These are phyloP conservation scores for Aspergillus nidulans DNA, from an alignment of 495 filamentous ascomycete genomes.

Conservation along the genomic window DNA sequence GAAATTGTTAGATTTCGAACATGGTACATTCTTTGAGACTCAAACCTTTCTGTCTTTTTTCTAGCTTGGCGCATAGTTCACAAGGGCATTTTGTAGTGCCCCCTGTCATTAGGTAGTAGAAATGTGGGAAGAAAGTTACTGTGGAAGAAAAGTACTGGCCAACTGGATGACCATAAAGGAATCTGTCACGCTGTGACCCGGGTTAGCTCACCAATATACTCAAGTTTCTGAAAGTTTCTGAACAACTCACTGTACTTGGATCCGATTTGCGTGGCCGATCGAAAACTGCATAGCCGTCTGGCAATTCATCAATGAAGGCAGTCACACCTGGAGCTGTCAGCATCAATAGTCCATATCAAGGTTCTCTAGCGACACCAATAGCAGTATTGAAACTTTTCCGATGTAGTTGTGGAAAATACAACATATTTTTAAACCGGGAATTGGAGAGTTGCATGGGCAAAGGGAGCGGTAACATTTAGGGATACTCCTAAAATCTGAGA, in stretches of 20 bases:
- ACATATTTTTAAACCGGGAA: neutral
- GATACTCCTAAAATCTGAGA: neutral
- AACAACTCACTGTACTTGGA: slow-evolving; percentile 30
- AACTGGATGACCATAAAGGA: slow-evolving; percentile 53
- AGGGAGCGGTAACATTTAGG: neutral
- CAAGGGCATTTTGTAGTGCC: slow-evolving; percentile 31
- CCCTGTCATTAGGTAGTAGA: slow-evolving; percentile 51
- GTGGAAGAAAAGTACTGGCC: slow-evolving; percentile 48
- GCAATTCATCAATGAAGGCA: slow-evolving; percentile 51
- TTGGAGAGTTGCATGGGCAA: neutral
- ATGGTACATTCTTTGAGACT: neutral
- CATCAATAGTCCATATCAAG: too few species aligned
- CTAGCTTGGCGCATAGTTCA: slow-evolving; percentile 29
- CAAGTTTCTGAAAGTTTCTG: neutral
- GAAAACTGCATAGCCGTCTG: slow-evolving; percentile 50
- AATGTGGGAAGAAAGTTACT: slow-evolving; percentile 53
- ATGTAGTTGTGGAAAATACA: neutral
- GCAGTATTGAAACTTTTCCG: too few species aligned
- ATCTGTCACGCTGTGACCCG: slow-evolving; percentile 40
- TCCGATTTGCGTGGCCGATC: slow-evolving; percentile 39
- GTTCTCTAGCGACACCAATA: too few species aligned
- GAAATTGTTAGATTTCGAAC: neutral
- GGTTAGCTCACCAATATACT: slow-evolving; percentile 8
- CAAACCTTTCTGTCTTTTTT: slow-evolving; percentile 14
- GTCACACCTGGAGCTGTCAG: slow-evolving; percentile 31